Evolutionary conservation across 805 yeast species (phyloP), one percentile per base, ranked within the genome.

Genomic region (Metschnikowia vanudenii): DNA sequence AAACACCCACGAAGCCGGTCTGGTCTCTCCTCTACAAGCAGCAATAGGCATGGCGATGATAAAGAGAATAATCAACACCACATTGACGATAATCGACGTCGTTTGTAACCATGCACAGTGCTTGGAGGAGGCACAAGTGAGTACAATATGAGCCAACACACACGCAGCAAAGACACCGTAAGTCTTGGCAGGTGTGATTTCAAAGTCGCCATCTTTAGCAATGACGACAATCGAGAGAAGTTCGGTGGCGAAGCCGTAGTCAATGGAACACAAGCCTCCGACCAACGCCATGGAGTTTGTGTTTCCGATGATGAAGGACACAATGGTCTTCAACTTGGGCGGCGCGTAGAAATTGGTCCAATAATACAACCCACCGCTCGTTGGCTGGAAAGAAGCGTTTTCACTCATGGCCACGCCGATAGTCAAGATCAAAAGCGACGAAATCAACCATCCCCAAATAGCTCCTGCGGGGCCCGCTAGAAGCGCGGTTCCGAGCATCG

Each of bases 361-460:
- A 63, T 78, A 81, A 59, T 82, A 85, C 33, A 85, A 66, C 8
- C 91, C 91, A 45, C 91, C 91, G 17, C 85, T 78, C 1, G 91
- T 84, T 22, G 92, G 91, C 53, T 82, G 76, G 1, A 89, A 78
- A 31, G 84, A 76, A 1, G 85, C 87, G 51, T 83, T 63, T 56
- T 83, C 85, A 5, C 86, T 73, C 81, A 85, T 78, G 14, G 84
- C 71, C 7, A 76, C 51, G 14, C 88, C 89, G n/a, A 81, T 75
- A 9, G 71, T 58, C 45, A 82, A 58, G 46, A 84, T 81, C 54
- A 82, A 79, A 10, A 70, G 49, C 4, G 81, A 74, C 29, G 87
- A 74, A 13, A 80, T 57, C 39, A 81, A 63, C 91, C 92, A 85
- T 39, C 88, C 85, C 91, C 91, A 85, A 2, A 83, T 71, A 46